These are phyloP conservation scores for Aleurites moluccanus DNA, from an alignment of 441 rosid species.

Conservation along the genomic window DNA sequence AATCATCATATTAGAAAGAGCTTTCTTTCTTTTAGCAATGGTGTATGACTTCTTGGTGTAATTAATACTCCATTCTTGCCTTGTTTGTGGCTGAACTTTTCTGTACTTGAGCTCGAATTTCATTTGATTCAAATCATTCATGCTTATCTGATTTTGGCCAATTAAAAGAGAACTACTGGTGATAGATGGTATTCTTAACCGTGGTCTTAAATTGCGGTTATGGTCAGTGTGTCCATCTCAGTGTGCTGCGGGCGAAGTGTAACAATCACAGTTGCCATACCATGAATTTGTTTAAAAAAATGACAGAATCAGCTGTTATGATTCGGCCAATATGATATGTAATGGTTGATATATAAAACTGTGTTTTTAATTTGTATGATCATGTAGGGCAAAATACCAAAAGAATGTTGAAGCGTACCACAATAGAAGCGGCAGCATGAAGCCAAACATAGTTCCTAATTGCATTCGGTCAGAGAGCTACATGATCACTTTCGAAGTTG, in stretches of 20 bases:
- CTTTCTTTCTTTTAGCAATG: neutral
- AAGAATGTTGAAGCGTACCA: constrained; percentile 98
- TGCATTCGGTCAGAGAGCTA: constrained; percentile 96
- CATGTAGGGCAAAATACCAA: constrained; percentile 94
- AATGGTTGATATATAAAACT: too few relatives aligned
- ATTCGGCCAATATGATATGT: too few relatives aligned
- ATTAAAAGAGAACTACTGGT: neutral
- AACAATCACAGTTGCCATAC: too few relatives aligned
- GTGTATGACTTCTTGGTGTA: constrained; percentile 3
- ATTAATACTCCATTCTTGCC: neutral
- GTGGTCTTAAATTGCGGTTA: too few relatives aligned
- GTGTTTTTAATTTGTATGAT: constrained; percentile 8
- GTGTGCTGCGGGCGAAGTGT: too few relatives aligned
- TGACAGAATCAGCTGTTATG: too few relatives aligned
- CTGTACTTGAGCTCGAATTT: neutral
- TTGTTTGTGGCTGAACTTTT: constrained; percentile 3
- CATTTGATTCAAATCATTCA: neutral
- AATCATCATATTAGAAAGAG: neutral
- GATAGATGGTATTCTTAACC: constrained; percentile 6
- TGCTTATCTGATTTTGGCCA: constrained; percentile 11
- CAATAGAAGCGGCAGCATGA: constrained; percentile 74
- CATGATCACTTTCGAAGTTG: constrained; percentile 90
- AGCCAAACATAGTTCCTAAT: constrained; percentile 92
- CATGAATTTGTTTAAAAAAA: too few relatives aligned
- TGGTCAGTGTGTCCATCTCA: too few relatives aligned